Conservation (phyloP, 2,329 filamentous ascomycete genomes). For the Xylaria multiplex region DNA sequence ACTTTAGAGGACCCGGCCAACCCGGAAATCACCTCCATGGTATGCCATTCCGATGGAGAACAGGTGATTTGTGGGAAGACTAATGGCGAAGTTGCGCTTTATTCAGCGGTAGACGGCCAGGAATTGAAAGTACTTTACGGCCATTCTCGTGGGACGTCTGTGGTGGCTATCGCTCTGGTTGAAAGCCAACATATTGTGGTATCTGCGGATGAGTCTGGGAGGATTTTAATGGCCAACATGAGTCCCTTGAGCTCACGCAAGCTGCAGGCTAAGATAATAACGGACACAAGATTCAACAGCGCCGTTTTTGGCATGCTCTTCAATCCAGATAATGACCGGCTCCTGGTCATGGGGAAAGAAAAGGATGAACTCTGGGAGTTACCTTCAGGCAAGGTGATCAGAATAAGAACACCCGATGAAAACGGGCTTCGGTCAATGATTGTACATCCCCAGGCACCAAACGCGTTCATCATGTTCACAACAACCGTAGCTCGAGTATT, state of each 20-base stretch:
- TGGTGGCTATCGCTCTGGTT: conserved; percentile 38
- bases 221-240: conserved; percentile 42
- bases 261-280: conserved; percentile 26
- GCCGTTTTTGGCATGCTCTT: conserved; percentile 34
- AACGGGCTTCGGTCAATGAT: conserved; percentile 25
- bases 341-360: conserved; percentile 39
- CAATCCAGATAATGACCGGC: conserved; percentile 37
- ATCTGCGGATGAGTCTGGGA: conserved; percentile 45
- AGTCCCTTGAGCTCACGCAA: conserved; percentile 1
- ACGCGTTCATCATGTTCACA: conserved; percentile 31
- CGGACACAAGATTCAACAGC: conserved; percentile 34
- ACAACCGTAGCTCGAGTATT: conserved; percentile 23
- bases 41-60: conserved; percentile 31
- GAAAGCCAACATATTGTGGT: conserved; percentile 39
- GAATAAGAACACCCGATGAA: conserved; percentile 18
- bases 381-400: conserved; percentile 36
- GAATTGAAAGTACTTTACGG: conserved; percentile 39
- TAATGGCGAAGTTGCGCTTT: conserved; percentile 43
- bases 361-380: conserved; percentile 42
- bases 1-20: conserved; percentile 30
- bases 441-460: conserved; percentile 26
- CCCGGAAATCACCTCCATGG: conserved; percentile 41
- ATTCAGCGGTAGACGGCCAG: conserved; percentile 36
- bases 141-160: conserved; percentile 38
- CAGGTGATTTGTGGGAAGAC: conserved; percentile 44